A percentile compares a stretch with the other conserved stretches of the same genome.
Conservation (phyloP, 768 basidiomycete genomes). For the Tulasnella sp. region DNA sequence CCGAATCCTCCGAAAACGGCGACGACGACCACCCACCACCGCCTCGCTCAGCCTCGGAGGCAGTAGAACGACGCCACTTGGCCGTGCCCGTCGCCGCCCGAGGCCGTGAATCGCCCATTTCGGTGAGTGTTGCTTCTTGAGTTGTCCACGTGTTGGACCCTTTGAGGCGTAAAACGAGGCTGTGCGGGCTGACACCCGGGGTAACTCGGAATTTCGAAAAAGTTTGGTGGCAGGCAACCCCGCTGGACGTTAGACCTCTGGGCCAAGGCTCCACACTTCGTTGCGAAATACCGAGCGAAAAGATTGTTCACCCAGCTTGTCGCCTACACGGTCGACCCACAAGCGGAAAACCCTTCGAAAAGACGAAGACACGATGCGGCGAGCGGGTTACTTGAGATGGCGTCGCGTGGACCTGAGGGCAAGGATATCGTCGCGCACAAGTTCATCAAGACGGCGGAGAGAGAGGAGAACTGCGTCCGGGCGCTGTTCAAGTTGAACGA, state of each 20-base stretch:
- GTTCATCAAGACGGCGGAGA: not conserved
- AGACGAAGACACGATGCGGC: not conserved
- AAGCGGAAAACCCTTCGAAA: not conserved
- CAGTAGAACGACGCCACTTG: not conserved
- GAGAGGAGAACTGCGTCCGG: not conserved
- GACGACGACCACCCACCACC: not conserved
- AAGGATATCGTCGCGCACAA: not conserved
- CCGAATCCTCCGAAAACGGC: not conserved
- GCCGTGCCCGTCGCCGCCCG: not conserved
- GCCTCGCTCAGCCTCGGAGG: not conserved
- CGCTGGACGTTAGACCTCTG: not conserved
- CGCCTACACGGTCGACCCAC: not conserved
- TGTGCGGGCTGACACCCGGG: too few relatives aligned
- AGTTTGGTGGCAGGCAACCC: too few relatives aligned
- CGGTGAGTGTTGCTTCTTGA: not conserved
- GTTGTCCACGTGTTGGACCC: too few relatives aligned
- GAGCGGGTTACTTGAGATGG: not conserved
- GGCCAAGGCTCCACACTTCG: not conserved
- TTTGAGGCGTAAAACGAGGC: not conserved
- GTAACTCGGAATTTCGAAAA: not conserved
- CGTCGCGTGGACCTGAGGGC: not conserved
- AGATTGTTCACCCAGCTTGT: not conserved
- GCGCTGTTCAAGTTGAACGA: not conserved
- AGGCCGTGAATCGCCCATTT: not conserved
- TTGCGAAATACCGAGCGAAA: not conserved